Percentiles rank a stretch among this genome's conserved stretches.
phyloP scores from a whole-genome alignment of 2,329 filamentous ascomycete species.

The Ophidiomyces ophidiicola region DNA sequence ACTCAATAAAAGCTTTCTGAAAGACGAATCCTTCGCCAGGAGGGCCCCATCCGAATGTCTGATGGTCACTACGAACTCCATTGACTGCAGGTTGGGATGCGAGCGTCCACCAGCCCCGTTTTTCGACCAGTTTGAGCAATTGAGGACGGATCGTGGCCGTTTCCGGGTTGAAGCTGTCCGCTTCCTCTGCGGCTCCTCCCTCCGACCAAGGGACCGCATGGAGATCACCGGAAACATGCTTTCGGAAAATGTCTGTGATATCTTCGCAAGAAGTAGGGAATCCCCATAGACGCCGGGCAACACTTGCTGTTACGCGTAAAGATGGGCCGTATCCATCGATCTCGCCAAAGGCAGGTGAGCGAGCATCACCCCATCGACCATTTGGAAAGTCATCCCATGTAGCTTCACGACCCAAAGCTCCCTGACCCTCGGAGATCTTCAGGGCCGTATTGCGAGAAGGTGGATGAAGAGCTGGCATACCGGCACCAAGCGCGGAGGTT shows the following conservation, averaged over 20 bases:
- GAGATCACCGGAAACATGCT: conserved; percentile 68
- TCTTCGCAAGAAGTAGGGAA: conserved; percentile 57
- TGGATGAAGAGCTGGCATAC: conserved; percentile 52
- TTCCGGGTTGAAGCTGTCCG: conserved; percentile 49
- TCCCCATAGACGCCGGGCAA: conserved; percentile 77
- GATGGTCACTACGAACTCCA: conserved; percentile 61
- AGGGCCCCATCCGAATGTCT: conserved; percentile 86
- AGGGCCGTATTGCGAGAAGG: conserved; percentile 74
- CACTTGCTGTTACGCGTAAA: conserved; percentile 74
- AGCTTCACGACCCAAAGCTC: conserved; percentile 76
- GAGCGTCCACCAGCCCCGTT: conserved; percentile 86
- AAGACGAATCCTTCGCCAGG: conserved; percentile 79
- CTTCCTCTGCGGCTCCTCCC: conserved; percentile 47
- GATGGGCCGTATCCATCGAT: conserved; percentile 98
- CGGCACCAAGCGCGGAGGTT: conserved; percentile 63
- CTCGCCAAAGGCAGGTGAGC: conserved; percentile 87
- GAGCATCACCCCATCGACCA: conserved; percentile 84
- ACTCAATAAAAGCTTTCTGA: conserved; percentile 95
- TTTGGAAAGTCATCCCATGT: conserved; percentile 99
- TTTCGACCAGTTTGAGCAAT: conserved; percentile 61
- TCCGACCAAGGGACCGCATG: conserved; percentile 87
- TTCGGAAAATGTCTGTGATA: conserved; percentile 67
- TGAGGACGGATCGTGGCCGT: conserved; percentile 67
- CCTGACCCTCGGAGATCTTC: conserved; percentile 88
- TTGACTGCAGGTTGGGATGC: conserved; percentile 92